These are phyloP conservation scores for Pseudogymnoascus verrucosus DNA, from an alignment of 2,329 filamentous ascomycete genomes.

Conservation along the genomic window DNA sequence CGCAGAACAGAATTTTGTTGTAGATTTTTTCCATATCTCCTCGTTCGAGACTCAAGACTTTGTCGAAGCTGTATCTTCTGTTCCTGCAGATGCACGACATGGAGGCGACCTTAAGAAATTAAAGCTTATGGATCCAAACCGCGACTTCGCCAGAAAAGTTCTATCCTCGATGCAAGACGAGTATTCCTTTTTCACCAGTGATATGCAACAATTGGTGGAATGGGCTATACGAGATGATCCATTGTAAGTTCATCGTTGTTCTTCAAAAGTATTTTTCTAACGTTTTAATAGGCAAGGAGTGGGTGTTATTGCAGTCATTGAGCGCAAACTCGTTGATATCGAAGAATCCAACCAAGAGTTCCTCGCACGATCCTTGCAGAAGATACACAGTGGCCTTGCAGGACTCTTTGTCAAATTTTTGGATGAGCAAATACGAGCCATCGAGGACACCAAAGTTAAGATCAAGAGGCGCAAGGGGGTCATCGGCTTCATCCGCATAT, in stretches of 20 bases:
- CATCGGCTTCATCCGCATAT: constrained; percentile 89
- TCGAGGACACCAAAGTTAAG: constrained; percentile 97
- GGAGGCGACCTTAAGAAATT: constrained; percentile 66
- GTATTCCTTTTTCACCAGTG: constrained; percentile 71
- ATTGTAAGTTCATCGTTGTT: constrained; percentile 50
- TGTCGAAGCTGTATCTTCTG: constrained; percentile 63
- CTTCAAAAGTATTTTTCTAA: constrained; percentile 15
- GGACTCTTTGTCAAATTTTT: constrained; percentile 79
- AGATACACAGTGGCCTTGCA: constrained; percentile 66
- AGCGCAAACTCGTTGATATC: constrained; percentile 69
- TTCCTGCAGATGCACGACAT: constrained; percentile 57
- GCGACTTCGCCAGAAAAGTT: constrained; percentile 74
- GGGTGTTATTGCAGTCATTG: constrained; percentile 72
- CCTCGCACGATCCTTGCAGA: constrained; percentile 69
- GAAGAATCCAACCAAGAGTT: constrained; percentile 92
- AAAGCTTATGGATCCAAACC: constrained; percentile 80
- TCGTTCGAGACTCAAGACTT: constrained; percentile 78
- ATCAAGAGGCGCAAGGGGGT: constrained; percentile 98
- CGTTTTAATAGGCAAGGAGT: constrained; percentile 63
- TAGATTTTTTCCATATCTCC: constrained; percentile 95
- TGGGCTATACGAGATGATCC: constrained; percentile 77
- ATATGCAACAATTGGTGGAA: constrained; percentile 71
- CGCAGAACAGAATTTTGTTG: constrained; percentile 92
- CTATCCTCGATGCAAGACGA: constrained; percentile 84
- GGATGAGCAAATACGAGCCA: constrained; percentile 88